Base-by-base conservation (phyloP, 163 green algal species). In the Smithsoniella earleae region DNA sequence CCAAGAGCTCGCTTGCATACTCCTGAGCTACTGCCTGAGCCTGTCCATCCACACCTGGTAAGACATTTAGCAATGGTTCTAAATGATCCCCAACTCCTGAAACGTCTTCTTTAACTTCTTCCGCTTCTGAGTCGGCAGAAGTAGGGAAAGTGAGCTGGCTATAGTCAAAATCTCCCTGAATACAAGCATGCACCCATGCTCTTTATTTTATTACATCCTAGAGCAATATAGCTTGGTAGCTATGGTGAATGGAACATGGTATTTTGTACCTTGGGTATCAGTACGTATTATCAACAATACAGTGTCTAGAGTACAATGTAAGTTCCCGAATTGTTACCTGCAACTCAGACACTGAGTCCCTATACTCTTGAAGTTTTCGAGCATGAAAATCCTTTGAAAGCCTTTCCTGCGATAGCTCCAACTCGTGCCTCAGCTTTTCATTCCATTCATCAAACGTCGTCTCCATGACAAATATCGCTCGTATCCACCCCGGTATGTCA, bases 111-210 rank as follows among this genome's bases (percentile, higher is more conserved):
- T 36, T 36, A 30, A n/a, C 1, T 33, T 16, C 58, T 33, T 30
- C 58, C 20, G 25, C n/a, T 16, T 69, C 20, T 5, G 25, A 5
- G 18, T 18, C 58, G 8, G 8, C 20, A 18, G 58, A 30, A n/a
- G 58, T 69, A 0, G 58, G 27, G 34, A 69, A 69, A 30, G 58
- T 69, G 27, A 69, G 58, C 58, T 69, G 58, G 27, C 27, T 43
- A 31, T 69, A 69, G 58, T 69, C 58, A 69, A 69, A 69, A 31
- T 69, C 58, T 5, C 58, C 58, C 58, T 69, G 58, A 5, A 64
- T 6, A 25, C 6, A 13, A 10, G 49, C 49, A 0, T 27, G 8
- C 8, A 6, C 25, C 49, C 16, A 27, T 64, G n/a, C n/a, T n/a
- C n/a, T n/a, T n/a, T n/a, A n/a, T n/a, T n/a, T n/a, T n/a, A n/a